Evolutionary conservation across 768 basidiomycete species (phyloP), one percentile per base, ranked within the genome.

Genomic region (Steccherinum ochraceum): DNA sequence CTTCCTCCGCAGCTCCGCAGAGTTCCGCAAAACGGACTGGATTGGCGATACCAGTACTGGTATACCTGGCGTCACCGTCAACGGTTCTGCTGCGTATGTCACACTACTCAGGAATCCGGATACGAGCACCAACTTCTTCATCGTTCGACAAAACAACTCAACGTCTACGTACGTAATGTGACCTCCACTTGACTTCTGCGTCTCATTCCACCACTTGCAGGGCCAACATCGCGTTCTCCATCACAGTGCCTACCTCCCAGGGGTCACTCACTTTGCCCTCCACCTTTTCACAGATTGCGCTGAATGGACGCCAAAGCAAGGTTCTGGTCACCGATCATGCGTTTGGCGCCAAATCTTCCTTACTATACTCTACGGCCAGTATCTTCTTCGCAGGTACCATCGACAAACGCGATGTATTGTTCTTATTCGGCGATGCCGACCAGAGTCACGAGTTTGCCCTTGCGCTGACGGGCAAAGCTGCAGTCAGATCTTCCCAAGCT

Each of bases 11-110:
- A 86, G 84, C 55, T 84, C 86, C 0, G 83, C 79, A 0, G 84
- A 86, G 44, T 88, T 92, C 62, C 79, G 81, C 66, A 86, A 90
- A 68, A 93, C 89, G 0, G 76, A 89, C 54, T 79, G 82, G 75
- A 69, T 89, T 19, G 83, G 80, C 3, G 77, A 87, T 57, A 74
- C 79, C 20, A 76, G 72, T 20, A 77, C 71, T 12, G 80, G 80
- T 30, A 65, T 64, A 12, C 57, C 63, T 2, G 61, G 56, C 5
- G 72, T 75, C 21, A 58, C 54, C 0, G 60, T 72, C 40, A 64
- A 68, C n/a, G 76, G 77, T 51, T 52, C 75, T 0, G 72, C 69
- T 2, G 77, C 74, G 3, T 85, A 82, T 54, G 75, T 78, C 16
- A 88, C 85, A 0, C 61, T 81, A 18, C 67, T 93, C 45, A 69